These are phyloP conservation scores for Triticum urartu DNA, from an alignment of 176 grass and related monocot species.

Conservation along the genomic window DNA sequence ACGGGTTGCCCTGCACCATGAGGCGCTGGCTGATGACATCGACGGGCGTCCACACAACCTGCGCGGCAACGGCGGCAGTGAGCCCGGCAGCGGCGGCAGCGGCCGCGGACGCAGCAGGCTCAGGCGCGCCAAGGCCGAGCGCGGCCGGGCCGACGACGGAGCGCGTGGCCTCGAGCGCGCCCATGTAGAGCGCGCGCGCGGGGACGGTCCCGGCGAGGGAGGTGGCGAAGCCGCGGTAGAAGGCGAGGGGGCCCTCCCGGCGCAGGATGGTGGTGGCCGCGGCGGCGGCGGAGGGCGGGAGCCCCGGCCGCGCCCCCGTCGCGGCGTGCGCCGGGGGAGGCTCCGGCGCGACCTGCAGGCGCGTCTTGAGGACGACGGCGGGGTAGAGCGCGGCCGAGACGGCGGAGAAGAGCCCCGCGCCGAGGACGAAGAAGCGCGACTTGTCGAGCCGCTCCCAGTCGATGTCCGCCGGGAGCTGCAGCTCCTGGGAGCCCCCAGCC, in stretches of 20 bases:
- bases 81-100: slow-evolving; percentile 46
- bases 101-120: slow-evolving; percentile 40
- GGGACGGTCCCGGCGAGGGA: slow-evolving; percentile 72
- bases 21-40: slow-evolving; percentile 80
- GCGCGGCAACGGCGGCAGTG: slow-evolving; percentile 48
- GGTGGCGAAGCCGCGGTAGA: slow-evolving; percentile 76
- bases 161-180: slow-evolving; percentile 64
- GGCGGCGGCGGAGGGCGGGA: slow-evolving; percentile 34
- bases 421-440: slow-evolving; percentile 52
- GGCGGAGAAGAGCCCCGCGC: slow-evolving; percentile 47
- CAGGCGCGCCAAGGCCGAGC: slow-evolving; percentile 42
- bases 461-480: slow-evolving; percentile 44
- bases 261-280: slow-evolving; percentile 55
- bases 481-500: neutral
- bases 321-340: neutral
- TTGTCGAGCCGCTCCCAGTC: slow-evolving; percentile 54
- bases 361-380: slow-evolving; percentile 76
- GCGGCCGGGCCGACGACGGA: slow-evolving; percentile 38
- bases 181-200: slow-evolving; percentile 81
- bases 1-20: slow-evolving; percentile 69
- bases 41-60: slow-evolving; percentile 79
- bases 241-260: slow-evolving; percentile 59
- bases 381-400: slow-evolving; percentile 60
- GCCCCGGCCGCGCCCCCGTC: neutral
- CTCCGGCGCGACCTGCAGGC: slow-evolving; percentile 52